Evolutionary conservation across 1,284 basidiomycete species (phyloP).

Genomic region (Veloboletus limbatus): DNA sequence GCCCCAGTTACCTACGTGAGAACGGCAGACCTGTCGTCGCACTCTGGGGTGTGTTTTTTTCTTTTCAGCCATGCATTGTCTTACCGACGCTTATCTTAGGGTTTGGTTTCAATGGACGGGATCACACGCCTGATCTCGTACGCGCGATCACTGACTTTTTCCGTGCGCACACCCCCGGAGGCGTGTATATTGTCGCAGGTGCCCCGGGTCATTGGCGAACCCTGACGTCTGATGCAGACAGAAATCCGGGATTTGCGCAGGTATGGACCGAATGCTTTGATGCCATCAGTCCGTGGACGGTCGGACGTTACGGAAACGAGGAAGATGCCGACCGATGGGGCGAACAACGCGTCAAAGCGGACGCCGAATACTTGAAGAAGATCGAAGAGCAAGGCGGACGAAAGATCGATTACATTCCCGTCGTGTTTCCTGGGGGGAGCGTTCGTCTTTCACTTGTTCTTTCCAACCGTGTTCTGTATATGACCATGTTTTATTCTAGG

Average conservation of each 20-base stretch:
- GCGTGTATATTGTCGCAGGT: slow-evolving; percentile 69
- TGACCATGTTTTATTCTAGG: too few species aligned
- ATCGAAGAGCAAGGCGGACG: slow-evolving; percentile 45
- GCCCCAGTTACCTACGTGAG: slow-evolving; percentile 68
- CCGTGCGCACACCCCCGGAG: slow-evolving; percentile 60
- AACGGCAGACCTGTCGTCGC: slow-evolving; percentile 63
- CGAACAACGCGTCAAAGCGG: slow-evolving; percentile 56
- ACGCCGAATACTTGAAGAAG: slow-evolving; percentile 55
- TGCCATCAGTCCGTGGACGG: slow-evolving; percentile 74
- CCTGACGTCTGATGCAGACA: slow-evolving; percentile 60
- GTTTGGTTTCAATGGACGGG: slow-evolving; percentile 60
- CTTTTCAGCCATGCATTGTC: background rate
- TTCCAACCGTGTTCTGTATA: too few species aligned
- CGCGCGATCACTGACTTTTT: slow-evolving; percentile 54
- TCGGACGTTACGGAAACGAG: slow-evolving; percentile 60
- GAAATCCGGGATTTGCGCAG: slow-evolving; percentile 56
- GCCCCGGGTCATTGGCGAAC: slow-evolving; percentile 70
- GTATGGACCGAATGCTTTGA: slow-evolving; percentile 72
- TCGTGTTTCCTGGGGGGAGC: slow-evolving; percentile 71
- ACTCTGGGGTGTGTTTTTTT: slow-evolving; percentile 55
- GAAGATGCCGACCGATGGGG: slow-evolving; percentile 58
- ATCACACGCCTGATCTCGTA: slow-evolving; percentile 60
- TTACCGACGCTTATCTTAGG: slow-evolving; percentile 36
- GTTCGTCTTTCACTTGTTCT: slow-evolving; percentile 54
- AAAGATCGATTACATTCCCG: slow-evolving; percentile 71